Evolutionary conservation across 768 basidiomycete genomes (phyloP).

Genomic region (Russula dissimulans): DNA sequence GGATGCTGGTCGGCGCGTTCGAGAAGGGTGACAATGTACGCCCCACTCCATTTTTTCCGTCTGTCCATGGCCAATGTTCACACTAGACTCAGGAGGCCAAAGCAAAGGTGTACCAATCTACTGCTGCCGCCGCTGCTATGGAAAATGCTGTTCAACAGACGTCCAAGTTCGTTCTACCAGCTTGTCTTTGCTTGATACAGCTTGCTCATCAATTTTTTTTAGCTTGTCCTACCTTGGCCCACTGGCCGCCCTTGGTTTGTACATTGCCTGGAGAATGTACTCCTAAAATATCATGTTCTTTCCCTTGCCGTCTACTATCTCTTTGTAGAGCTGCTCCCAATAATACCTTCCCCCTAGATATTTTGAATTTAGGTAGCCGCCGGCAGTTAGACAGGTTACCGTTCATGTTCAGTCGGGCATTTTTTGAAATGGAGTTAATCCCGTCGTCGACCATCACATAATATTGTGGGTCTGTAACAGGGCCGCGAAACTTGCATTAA

Average conservation of each 20-base stretch:
- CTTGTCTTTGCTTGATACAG: background rate
- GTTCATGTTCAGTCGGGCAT: background rate
- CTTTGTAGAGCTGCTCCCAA: background rate
- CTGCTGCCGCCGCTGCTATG: slow-evolving; percentile 6
- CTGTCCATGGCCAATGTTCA: background rate
- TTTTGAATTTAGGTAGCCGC: background rate
- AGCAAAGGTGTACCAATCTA: slow-evolving; percentile 8
- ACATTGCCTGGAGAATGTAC: slow-evolving; percentile 40
- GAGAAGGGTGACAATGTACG: slow-evolving; percentile 38
- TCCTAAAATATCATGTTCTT: background rate
- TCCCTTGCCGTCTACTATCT: background rate
- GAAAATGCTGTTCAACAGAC: slow-evolving; percentile 19
- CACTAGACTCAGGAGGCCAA: slow-evolving; percentile 3
- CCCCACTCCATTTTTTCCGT: background rate
- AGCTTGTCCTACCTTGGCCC: slow-evolving; percentile 36
- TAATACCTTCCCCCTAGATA: background rate
- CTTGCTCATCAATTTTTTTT: slow-evolving; percentile 6
- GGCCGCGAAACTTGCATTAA: too few species aligned
- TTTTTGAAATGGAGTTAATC: too few species aligned
- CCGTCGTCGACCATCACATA: too few species aligned
- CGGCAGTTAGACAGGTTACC: background rate
- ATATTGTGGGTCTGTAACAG: too few species aligned
- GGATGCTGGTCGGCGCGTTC: slow-evolving; percentile 81
- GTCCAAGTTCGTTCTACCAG: slow-evolving; percentile 16
- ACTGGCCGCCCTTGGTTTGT: slow-evolving; percentile 34